Conservation (phyloP, 192 early-diverging fungal genomes). For the Rhizophagus prolifer region DNA sequence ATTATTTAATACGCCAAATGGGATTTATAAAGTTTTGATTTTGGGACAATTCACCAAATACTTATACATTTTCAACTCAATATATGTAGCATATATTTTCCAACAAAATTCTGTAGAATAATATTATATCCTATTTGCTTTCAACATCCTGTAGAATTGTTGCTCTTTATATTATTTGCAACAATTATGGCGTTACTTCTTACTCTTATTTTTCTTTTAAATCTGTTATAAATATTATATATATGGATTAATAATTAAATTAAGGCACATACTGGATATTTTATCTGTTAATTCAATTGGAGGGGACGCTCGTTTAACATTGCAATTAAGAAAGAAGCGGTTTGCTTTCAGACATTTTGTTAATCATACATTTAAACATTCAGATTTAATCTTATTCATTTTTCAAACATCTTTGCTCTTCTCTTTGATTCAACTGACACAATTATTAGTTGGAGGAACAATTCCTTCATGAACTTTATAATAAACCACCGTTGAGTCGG, state of each 20-base stretch:
- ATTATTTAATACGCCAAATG: background rate
- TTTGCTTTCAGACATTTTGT: background rate
- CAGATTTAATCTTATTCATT: background rate
- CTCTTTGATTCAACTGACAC: background rate
- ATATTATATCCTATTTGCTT: no score
- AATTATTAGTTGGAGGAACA: background rate
- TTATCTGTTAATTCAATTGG: background rate
- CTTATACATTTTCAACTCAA: background rate
- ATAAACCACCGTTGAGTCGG: slow-evolving; percentile 30
- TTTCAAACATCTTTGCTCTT: background rate
- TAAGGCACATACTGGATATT: background rate
- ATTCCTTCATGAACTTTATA: slow-evolving; percentile 31
- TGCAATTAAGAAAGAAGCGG: background rate
- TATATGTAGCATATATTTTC: background rate
- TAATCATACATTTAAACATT: background rate
- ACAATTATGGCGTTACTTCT: background rate
- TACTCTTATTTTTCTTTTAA: background rate
- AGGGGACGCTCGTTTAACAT: background rate
- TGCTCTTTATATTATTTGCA: background rate
- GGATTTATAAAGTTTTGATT: background rate
- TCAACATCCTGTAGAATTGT: background rate
- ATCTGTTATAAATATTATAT: background rate
- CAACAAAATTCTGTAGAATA: background rate
- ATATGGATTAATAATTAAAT: background rate
- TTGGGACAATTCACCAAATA: background rate